phyloP scores from a whole-genome alignment of 2,329 filamentous ascomycete genomes.

The Pyrenophora teres region DNA sequence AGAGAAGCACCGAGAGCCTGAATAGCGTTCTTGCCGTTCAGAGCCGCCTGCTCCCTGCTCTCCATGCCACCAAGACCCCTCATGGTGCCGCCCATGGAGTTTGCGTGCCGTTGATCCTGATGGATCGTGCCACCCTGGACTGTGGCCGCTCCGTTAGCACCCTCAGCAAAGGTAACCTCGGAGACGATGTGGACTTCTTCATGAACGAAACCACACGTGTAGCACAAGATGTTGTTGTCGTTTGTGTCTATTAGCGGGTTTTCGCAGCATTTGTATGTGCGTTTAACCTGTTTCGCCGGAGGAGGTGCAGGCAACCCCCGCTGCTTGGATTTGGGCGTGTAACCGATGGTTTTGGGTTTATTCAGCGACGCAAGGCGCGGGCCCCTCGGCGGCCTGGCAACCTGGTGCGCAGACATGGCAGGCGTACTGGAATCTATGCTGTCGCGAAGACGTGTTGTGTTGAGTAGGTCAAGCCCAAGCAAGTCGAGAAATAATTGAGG shows the following conservation, averaged over 20 bases:
- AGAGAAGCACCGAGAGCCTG: constrained; percentile 47
- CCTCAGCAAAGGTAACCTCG: constrained; percentile 90
- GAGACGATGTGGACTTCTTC: constrained; percentile 88
- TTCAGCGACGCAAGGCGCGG: constrained; percentile 36
- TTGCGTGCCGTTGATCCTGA: constrained; percentile 81
- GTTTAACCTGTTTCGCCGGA: constrained; percentile 18
- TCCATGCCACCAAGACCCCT: constrained; percentile 55
- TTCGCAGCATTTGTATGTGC: constrained; percentile 35
- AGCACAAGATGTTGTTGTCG: constrained; percentile 57
- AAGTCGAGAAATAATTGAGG: constrained; percentile 10
- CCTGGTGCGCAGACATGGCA: constrained; percentile 27
- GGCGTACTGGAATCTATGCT: neutral
- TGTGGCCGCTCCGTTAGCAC: constrained; percentile 79
- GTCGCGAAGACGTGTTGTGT: constrained; percentile 1
- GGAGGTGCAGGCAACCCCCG: constrained; percentile 26
- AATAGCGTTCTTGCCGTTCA: constrained; percentile 54
- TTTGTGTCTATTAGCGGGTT: constrained; percentile 30
- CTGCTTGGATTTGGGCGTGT: constrained; percentile 21
- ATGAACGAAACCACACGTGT: constrained; percentile 81
- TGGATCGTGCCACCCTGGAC: constrained; percentile 89
- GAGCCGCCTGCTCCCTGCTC: constrained; percentile 68
- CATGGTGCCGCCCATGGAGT: constrained; percentile 58
- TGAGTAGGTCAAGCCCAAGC: neutral
- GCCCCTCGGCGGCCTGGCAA: constrained; percentile 20
- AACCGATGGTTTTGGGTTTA: constrained; percentile 19